Conservation (phyloP, 2,329 filamentous ascomycete species). For the Fusarium nurragi region DNA sequence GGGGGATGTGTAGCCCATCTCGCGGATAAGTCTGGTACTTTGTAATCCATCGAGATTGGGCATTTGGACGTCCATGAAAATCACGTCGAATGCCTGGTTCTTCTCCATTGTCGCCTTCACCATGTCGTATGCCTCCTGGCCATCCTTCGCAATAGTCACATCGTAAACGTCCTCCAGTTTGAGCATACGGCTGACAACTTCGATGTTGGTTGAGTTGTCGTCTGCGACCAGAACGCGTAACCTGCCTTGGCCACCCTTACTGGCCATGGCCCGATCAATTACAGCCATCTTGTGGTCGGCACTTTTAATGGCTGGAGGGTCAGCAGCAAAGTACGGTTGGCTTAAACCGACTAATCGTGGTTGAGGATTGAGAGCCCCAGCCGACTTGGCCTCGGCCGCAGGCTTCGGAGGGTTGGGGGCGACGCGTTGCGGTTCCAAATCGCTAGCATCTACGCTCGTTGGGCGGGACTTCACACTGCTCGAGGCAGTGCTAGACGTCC, state of each 20-base stretch:
- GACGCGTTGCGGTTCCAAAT: constrained; percentile 51
- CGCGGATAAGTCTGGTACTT: constrained; percentile 83
- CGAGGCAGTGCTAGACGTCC: constrained; percentile 63
- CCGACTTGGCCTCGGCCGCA: constrained; percentile 45
- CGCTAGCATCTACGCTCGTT: constrained; percentile 56
- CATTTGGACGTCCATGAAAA: constrained; percentile 98
- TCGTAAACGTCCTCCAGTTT: constrained; percentile 85
- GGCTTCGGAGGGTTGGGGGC: constrained; percentile 37
- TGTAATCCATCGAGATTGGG: constrained; percentile 91
- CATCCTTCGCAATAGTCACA: constrained; percentile 86
- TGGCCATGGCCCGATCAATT: constrained; percentile 71
- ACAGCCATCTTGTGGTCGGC: constrained; percentile 71
- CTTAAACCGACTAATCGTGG: constrained; percentile 85
- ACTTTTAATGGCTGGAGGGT: constrained; percentile 47
- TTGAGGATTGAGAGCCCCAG: constrained; percentile 67
- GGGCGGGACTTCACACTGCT: constrained; percentile 63
- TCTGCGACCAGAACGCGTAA: constrained; percentile 89
- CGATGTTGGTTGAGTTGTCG: constrained; percentile 66
- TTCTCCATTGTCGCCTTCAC: constrained; percentile 84
- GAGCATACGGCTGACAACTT: constrained; percentile 69
- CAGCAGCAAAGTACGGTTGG: constrained; percentile 78
- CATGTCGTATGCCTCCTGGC: constrained; percentile 86
- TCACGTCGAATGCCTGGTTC: constrained; percentile 79
- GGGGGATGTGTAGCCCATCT: constrained; percentile 86
- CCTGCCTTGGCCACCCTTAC: constrained; percentile 67